Evolutionary conservation across 139 green algal species (phyloP).

Genomic region (Picochlorum sp.): DNA sequence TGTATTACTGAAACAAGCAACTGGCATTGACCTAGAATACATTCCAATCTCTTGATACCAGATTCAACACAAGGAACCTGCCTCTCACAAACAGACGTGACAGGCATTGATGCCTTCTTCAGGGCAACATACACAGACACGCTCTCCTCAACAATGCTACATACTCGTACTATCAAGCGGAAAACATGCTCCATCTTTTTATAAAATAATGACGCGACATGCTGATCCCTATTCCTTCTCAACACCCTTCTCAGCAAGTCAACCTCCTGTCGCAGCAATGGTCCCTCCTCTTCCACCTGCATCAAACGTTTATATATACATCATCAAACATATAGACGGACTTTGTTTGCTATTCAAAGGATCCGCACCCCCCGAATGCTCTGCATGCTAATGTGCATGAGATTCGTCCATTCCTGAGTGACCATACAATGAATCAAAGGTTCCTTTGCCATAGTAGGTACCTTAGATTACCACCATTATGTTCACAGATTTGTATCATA

Average conservation of each 20-base stretch:
- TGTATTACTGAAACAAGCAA: neutral
- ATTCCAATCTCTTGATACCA: neutral
- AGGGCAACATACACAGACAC: neutral
- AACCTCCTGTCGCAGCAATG: neutral
- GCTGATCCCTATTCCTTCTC: slow-evolving; percentile 2
- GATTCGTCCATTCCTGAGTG: too few species aligned
- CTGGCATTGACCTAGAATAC: neutral
- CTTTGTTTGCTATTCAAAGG: too few species aligned
- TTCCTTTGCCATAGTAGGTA: too few species aligned
- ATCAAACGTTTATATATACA: neutral
- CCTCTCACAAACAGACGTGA: neutral
- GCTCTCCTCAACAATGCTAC: neutral
- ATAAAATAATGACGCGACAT: neutral
- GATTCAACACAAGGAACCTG: neutral
- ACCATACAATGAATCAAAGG: too few species aligned
- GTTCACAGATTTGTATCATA: too few species aligned
- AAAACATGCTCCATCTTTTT: slow-evolving; percentile 4
- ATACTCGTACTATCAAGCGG: neutral
- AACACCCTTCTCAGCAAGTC: neutral
- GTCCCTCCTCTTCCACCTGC: neutral
- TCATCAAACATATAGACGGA: neutral
- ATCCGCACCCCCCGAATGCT: too few species aligned
- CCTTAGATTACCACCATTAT: too few species aligned
- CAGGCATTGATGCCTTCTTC: neutral
- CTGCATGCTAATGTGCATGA: too few species aligned